Base-by-base conservation (phyloP, 139 green algal species). In the Picochlorum sp. region DNA sequence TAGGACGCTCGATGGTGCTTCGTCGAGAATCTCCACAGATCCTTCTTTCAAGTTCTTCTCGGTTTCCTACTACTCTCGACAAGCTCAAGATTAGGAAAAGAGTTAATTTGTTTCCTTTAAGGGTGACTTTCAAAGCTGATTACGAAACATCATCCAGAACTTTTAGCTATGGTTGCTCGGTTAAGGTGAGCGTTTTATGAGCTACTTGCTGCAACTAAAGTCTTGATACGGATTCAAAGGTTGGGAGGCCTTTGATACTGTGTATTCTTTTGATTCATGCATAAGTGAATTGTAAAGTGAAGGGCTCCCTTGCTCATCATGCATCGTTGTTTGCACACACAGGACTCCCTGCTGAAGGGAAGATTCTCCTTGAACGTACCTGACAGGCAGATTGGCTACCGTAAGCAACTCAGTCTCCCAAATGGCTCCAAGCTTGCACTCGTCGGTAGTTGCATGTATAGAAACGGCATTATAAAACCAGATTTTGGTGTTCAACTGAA, bases 161-260 rank as follows among this genome's bases (percentile, higher is more conserved):
- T 9, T 78, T 79, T 25, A 40, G 37, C 22, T 79, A 78, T 40
- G 72, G 72, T 18, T 79, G 72, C 58, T 55, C 51, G 28, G 72
- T 65, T 43, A 41, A 37, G 16, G 31, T 29, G 13, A 6, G 43
- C 33, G 25, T 4, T 37, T 52, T 22, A 1, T n/a, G n/a, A n/a
- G n/a, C n/a, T n/a, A n/a, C n/a, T n/a, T n/a, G n/a, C n/a, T n/a
- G n/a, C n/a, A n/a, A n/a, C n/a, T n/a, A n/a, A n/a, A n/a, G n/a
- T n/a, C n/a, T n/a, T n/a, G n/a, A n/a, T n/a, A n/a, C n/a, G n/a
- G n/a, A n/a, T n/a, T n/a, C n/a, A n/a, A n/a, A n/a, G n/a, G n/a
- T n/a, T n/a, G n/a, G n/a, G n/a, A n/a, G n/a, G n/a, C n/a, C n/a
- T n/a, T n/a, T n/a, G n/a, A n/a, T n/a, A n/a, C n/a, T n/a, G n/a